These are phyloP conservation scores for Gorgonomyces haynaldii DNA, from an alignment of 192 early-diverging fungal species.

Conservation along the genomic window DNA sequence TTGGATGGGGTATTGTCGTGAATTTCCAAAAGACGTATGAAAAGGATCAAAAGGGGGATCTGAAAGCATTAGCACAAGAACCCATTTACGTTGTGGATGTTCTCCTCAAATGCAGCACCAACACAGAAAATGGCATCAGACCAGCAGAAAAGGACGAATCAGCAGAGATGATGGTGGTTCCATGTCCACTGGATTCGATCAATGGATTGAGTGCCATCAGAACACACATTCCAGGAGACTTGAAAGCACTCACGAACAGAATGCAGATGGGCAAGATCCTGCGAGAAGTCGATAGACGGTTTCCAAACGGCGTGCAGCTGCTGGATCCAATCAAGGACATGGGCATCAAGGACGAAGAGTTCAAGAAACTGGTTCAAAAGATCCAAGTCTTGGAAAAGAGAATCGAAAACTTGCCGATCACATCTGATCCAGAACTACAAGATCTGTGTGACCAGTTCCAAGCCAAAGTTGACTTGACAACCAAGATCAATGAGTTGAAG, in stretches of 20 bases:
- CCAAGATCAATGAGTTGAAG: constrained; percentile 53
- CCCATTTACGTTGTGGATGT: constrained; percentile 76
- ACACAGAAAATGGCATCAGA: constrained; percentile 35
- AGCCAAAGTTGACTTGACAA: constrained; percentile 46
- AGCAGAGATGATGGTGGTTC: constrained; percentile 63
- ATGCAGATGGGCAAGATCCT: constrained; percentile 54
- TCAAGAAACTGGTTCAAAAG: constrained; percentile 32
- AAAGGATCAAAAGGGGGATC: constrained; percentile 6
- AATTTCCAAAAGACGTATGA: constrained; percentile 53
- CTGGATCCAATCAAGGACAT: constrained; percentile 86
- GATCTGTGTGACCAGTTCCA: constrained; percentile 51
- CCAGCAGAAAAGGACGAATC: constrained; percentile 42
- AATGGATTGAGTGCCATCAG: constrained; percentile 64
- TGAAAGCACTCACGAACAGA: constrained; percentile 44
- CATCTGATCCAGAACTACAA: constrained; percentile 38
- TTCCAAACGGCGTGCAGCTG: constrained; percentile 64
- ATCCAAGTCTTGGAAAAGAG: constrained; percentile 59
- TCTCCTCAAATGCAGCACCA: constrained; percentile 64
- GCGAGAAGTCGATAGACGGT: constrained; percentile 56
- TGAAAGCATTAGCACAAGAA: constrained; percentile 17
- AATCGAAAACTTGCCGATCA: constrained; percentile 50
- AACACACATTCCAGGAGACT: constrained; percentile 58
- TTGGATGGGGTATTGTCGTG: constrained; percentile 88
- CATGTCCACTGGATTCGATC: constrained; percentile 62
- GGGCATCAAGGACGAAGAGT: constrained; percentile 57